phyloP scores from a whole-genome alignment of 2,329 filamentous ascomycete genomes.

The Aspergillus glaucus region DNA sequence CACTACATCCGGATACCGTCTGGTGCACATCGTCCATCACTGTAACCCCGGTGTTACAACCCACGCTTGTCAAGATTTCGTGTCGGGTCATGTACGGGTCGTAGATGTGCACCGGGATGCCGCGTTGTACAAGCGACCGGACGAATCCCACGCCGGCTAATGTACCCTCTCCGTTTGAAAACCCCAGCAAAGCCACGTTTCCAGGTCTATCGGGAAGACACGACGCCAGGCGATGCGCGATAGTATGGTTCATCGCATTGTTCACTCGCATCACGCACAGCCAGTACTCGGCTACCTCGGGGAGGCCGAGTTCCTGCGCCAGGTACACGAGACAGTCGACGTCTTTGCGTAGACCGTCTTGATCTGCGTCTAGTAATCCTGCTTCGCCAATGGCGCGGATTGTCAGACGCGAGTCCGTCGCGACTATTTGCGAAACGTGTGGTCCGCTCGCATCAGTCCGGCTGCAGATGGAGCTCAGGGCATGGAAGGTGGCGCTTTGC shows the following conservation, averaged over 20 bases:
- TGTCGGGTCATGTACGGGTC: background rate
- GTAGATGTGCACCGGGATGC: background rate
- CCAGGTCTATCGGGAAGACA: background rate
- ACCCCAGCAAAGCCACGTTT: background rate
- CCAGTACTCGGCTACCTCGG: slow-evolving; percentile 16
- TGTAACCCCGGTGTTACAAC: background rate
- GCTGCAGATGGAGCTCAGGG: background rate
- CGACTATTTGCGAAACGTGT: background rate
- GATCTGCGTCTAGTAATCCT: background rate
- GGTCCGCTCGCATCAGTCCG: background rate
- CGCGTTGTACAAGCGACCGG: background rate
- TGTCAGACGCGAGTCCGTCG: background rate
- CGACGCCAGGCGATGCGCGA: background rate
- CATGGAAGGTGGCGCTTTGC: background rate
- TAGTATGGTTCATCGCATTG: background rate
- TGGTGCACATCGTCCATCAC: background rate
- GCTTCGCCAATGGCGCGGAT: background rate
- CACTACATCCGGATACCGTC: background rate
- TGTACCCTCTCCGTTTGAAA: background rate
- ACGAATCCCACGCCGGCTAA: background rate
- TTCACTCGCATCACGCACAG: slow-evolving; percentile 10
- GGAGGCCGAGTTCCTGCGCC: slow-evolving; percentile 11
- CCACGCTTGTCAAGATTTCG: background rate
- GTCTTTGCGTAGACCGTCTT: slow-evolving; percentile 4
- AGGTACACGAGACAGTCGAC: slow-evolving; percentile 12